Percentiles rank a stretch among this genome's conserved stretches.
Conservation (phyloP, 2,329 filamentous ascomycete genomes). For the Chlorencoelia australis region DNA sequence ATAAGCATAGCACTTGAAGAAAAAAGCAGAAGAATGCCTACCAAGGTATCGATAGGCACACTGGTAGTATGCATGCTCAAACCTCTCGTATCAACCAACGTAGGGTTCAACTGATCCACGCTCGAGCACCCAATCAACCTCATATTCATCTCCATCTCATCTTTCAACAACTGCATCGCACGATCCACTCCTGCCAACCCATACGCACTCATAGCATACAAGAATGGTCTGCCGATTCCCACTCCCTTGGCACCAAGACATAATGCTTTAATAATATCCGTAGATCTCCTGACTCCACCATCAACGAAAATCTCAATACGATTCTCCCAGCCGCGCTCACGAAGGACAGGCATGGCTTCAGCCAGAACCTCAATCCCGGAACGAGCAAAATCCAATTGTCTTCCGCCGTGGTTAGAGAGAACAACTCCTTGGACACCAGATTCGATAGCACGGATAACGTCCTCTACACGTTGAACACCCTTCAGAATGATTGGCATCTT, state of each 20-base stretch:
- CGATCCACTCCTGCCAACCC: conserved; percentile 78
- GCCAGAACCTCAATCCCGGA: conserved; percentile 85
- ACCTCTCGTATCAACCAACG: conserved; percentile 68
- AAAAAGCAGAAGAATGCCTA: conserved; percentile 10
- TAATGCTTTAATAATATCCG: conserved; percentile 90
- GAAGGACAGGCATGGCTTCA: conserved; percentile 83
- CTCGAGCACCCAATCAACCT: conserved; percentile 72
- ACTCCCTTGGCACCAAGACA: conserved; percentile 88
- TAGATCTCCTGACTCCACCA: conserved; percentile 79
- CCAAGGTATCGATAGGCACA: conserved; percentile 52
- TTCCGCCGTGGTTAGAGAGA: conserved; percentile 89
- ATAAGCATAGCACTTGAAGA: conserved; percentile 7
- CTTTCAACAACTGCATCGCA: conserved; percentile 85
- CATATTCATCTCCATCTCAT: conserved; percentile 99
- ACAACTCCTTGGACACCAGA: conserved; percentile 80
- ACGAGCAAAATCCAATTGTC: conserved; percentile 85
- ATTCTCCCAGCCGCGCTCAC: conserved; percentile 60
- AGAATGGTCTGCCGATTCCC: conserved; percentile 86
- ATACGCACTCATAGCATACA: conserved; percentile 94
- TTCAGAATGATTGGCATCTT: conserved; percentile 94
- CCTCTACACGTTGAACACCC: conserved; percentile 91
- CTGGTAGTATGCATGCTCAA: conserved; percentile 48
- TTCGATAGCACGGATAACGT: conserved; percentile 80
- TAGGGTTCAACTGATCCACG: conserved; percentile 69
- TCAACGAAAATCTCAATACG: conserved; percentile 85